Evolutionary conservation across 2,329 filamentous ascomycete species (phyloP).

Genomic region (Nannizzia gypsea): DNA sequence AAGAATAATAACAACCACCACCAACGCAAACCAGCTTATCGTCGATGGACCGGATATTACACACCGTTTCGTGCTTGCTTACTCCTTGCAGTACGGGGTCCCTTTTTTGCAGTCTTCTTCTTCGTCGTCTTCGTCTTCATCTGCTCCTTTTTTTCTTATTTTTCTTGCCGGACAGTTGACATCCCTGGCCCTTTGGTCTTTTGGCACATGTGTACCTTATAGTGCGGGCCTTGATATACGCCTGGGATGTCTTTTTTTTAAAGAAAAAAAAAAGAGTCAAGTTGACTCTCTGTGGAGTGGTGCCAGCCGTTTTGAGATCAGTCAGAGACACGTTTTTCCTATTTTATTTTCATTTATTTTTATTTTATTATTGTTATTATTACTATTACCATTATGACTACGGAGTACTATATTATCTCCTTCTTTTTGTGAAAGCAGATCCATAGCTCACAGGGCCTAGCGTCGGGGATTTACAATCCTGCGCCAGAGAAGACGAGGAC

Average conservation of each 20-base stretch:
- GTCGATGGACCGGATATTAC: conserved; percentile 1
- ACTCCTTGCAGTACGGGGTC: not conserved
- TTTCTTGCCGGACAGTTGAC: not conserved
- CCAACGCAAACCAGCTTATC: not conserved
- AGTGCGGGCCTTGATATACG: not conserved
- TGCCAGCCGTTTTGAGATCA: not conserved
- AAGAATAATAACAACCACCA: not conserved
- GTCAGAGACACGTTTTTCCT: not conserved
- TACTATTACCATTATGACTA: too few relatives aligned
- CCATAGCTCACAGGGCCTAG: not conserved
- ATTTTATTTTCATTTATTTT: too few relatives aligned
- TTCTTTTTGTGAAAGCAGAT: not conserved
- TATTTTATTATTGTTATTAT: too few relatives aligned
- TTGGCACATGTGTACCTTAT: conserved; percentile 3
- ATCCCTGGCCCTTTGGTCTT: not conserved
- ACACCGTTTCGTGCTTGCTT: conserved; percentile 1
- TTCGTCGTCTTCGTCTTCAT: too few relatives aligned
- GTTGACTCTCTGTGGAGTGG: not conserved
- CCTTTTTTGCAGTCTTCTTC: too few relatives aligned
- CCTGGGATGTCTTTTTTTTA: not conserved
- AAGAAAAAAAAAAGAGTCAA: not conserved
- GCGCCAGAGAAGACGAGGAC: not conserved
- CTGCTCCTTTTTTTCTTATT: not conserved
- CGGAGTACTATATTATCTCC: too few relatives aligned
- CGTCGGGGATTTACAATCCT: conserved; percentile 5